These are phyloP conservation scores for Ephemerocybe angulata DNA, from an alignment of 768 basidiomycete species.

Conservation along the genomic window DNA sequence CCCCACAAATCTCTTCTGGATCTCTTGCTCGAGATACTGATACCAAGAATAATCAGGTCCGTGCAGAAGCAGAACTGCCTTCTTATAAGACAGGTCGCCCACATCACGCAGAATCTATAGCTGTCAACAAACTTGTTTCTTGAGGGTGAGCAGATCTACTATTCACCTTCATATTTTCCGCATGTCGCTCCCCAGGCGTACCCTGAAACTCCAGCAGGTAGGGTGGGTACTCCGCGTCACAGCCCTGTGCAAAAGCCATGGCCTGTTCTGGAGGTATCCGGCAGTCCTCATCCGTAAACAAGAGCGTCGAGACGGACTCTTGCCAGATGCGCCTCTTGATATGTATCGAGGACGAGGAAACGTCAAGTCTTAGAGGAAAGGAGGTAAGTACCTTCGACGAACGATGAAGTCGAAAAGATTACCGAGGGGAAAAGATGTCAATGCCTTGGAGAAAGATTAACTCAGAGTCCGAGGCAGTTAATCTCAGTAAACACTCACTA, in stretches of 20 bases:
- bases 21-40: constrained; percentile 43
- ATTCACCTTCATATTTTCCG: constrained; percentile 72
- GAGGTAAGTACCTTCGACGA: background rate
- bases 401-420: constrained; percentile 1
- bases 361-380: constrained; percentile 47
- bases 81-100: constrained; percentile 52
- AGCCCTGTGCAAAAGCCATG: constrained; percentile 58
- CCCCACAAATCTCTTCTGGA: constrained; percentile 57
- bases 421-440: constrained; percentile 79
- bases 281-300: constrained; percentile 58
- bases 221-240: constrained; percentile 59
- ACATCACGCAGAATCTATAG: constrained; percentile 77
- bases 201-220: constrained; percentile 65
- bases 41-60: constrained; percentile 49
- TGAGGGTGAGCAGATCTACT: background rate
- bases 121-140: background rate
- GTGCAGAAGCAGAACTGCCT: constrained; percentile 44
- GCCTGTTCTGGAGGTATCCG: constrained; percentile 54
- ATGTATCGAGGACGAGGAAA: constrained; percentile 55
- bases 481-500: constrained; percentile 41
- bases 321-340: constrained; percentile 74
- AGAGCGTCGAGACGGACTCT: constrained; percentile 63
- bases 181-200: constrained; percentile 65
- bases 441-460: constrained; percentile 43
- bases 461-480: background rate